Percentiles rank a stretch among this genome's conserved stretches.
Conservation (phyloP, 202 grass and related monocot species). For the Dendrocalamus latiflorus region DNA sequence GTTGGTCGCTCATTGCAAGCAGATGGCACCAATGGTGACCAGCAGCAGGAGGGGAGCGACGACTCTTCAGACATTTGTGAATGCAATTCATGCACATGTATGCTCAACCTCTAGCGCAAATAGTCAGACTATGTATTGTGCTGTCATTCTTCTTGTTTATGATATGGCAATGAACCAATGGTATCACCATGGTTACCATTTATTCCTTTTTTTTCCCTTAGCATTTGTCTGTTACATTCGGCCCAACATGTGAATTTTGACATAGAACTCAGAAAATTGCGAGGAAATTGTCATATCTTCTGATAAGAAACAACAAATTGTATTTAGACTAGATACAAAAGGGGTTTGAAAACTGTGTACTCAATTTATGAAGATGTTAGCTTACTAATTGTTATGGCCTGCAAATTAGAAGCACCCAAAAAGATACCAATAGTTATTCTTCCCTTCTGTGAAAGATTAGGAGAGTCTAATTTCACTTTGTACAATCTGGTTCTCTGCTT, state of each 20-base stretch:
- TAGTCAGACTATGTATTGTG: background rate
- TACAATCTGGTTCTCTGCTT: background rate
- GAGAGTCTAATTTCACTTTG: slow-evolving; percentile 7
- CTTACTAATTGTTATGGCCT: background rate
- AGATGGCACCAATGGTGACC: slow-evolving; percentile 11
- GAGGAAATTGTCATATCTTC: background rate
- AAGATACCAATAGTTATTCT: slow-evolving; percentile 2
- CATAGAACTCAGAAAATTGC: background rate
- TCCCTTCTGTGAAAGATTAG: background rate
- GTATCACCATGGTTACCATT: background rate
- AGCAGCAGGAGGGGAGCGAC: slow-evolving; percentile 10
- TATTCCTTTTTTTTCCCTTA: background rate
- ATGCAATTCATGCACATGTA: slow-evolving; percentile 72
- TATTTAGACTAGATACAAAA: background rate
- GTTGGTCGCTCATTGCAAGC: slow-evolving; percentile 45
- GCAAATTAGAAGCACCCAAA: background rate
- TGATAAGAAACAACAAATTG: background rate
- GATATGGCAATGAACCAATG: background rate
- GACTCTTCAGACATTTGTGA: slow-evolving; percentile 31
- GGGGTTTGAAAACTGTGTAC: background rate
- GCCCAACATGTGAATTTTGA: background rate
- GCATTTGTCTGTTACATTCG: background rate
- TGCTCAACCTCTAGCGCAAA: background rate
- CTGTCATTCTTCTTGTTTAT: background rate
- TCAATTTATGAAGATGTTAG: background rate